Conservation (phyloP, 75 land plant genomes). For the Selaginella tamariscina region DNA sequence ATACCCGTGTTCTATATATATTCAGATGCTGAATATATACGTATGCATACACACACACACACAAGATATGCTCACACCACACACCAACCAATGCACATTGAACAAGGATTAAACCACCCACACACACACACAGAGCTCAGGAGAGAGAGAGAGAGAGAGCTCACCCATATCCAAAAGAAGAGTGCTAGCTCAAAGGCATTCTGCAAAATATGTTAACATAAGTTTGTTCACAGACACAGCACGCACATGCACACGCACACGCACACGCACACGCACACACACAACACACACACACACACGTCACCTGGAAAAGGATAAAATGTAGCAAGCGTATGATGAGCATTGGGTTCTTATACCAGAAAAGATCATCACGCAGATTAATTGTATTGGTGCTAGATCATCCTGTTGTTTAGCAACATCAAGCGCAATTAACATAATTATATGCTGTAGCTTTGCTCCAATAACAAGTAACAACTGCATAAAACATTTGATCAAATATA, state of each 20-base stretch:
- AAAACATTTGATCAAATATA: conserved; percentile 1
- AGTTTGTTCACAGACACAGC: background rate
- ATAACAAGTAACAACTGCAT: conserved; percentile 56
- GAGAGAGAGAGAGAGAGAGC: too few species aligned
- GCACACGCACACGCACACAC: too few species aligned
- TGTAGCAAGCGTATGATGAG: conserved; percentile 56
- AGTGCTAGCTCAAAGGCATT: conserved; percentile 79
- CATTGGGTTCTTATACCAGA: conserved; percentile 66
- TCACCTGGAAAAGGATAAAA: conserved; percentile 70
- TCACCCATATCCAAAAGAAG: conserved; percentile 86
- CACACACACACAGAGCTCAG: too few species aligned
- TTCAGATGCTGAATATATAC: too few species aligned
- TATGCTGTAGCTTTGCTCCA: conserved; percentile 73
- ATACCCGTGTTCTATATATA: too few species aligned
- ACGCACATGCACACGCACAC: too few species aligned
- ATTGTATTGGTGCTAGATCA: conserved; percentile 49
- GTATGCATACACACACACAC: too few species aligned
- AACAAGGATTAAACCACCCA: background rate
- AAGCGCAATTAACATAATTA: conserved; percentile 50
- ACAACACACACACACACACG: too few species aligned
- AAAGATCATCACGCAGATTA: conserved; percentile 47
- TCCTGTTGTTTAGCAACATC: conserved; percentile 7
- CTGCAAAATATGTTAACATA: conserved; percentile 26
- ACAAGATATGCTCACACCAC: too few species aligned
- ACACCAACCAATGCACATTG: too few species aligned